Evolutionary conservation across 768 basidiomycete genomes (phyloP), one percentile per base, ranked within the genome.

Genomic region (Megacollybia marginata): DNA sequence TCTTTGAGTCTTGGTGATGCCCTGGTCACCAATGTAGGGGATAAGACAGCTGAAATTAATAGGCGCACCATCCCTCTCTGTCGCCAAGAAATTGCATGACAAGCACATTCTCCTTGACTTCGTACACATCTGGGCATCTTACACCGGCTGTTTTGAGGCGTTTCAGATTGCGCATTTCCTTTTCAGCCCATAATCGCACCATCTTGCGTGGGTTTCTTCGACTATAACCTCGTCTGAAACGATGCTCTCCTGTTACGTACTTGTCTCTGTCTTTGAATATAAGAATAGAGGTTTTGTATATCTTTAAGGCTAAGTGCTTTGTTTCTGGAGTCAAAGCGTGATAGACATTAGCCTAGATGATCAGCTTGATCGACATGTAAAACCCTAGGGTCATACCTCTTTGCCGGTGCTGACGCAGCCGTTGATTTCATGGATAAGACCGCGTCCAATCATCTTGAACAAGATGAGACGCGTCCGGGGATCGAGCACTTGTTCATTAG

Each of bases 151-250:
- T 68, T 9, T 79, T 74, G 43, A 99, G 69, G 32, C 96, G 79
- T 62, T 87, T 85, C 53, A 99, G 69, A 63, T 99, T 99, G 19
- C 96, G 82, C 86, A 97, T 88, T 66, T 99, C 96, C 69, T 99
- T 99, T 67, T 99, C 96, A 2, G 96, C 96, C 96, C 96, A 99
- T 3, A 98, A 67, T 13, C 92, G 79, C 16, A 99, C 94, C 95
- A 99, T 98, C 69, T 99, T 99, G 23, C 96, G 81, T 13, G 96
- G 95, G 62, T 98, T 99, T 53, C 78, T 83, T 50, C 85, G 84
- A 61, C 80, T 83, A 66, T 92, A 92, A 20, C 94, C 94, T 49
- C 85, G 79, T 44, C 91, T 77, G 71, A 98, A 98, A n/a, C 96
- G 84, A 64, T 88, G 84, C 65, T 98, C 95, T 46, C 96, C 96